Base-by-base conservation (phyloP, 345 rosid genomes). In the Euphorbia tirucalli region DNA sequence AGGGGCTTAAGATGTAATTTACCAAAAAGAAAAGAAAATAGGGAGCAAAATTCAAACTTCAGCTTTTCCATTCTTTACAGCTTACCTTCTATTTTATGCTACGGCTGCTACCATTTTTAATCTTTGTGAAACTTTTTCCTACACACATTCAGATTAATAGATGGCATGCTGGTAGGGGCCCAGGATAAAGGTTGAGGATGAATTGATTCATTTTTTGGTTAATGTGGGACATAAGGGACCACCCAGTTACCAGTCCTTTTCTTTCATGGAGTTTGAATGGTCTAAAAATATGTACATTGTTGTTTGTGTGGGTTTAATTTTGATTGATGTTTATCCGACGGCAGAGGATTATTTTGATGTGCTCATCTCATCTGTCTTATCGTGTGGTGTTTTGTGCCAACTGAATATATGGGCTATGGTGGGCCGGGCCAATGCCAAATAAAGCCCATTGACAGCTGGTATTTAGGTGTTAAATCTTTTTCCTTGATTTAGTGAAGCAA, bases 31-130 rank as follows among this genome's bases (percentile, higher is more conserved):
- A 57, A 21, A 57, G 46, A 14, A 0, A 27, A n/a, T 65, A 60
- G 28, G 21, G 41, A 24, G 66, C 82, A 82, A 69, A 82, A 83
- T 85, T 87, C 87, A 87, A 87, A 87, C 70, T 80, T 81, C 82
- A 74, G 82, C 82, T 84, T 82, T 88, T 80, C 63, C 80, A 46
- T 11, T 49, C 37, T 68, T 79, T 61, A 75, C 43, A 24, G 44
- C 61, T 11, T 76, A 72, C 79, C 79, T 80, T 81, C 71, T 35
- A 35, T 68, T 31, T 61, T 74, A 70, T 74, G 81, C 39, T 35
- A 35, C 7, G 86, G 72, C 75, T 79, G 72, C 75, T 79, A 81
- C 82, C 76, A 77, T 75, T 77, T 0, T 16, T 61, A 68, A 73
- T 75, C 78, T 82, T 77, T 79, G 66, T 59, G 69, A 46, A 75